These are phyloP conservation scores for Elsinoe ampelina DNA, from an alignment of 2,329 filamentous ascomycete species.

Conservation along the genomic window DNA sequence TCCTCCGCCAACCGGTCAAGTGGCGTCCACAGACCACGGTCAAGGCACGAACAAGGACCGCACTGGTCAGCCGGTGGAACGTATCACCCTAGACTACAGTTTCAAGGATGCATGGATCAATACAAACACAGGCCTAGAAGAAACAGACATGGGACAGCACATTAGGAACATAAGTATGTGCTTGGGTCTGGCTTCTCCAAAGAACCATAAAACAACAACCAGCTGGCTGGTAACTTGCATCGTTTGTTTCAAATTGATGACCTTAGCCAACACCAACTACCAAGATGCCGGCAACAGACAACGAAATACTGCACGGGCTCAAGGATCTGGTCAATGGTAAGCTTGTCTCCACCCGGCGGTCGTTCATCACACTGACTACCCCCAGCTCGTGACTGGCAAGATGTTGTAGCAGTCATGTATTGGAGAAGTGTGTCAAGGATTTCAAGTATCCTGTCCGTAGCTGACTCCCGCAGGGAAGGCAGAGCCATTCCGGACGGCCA, in stretches of 20 bases:
- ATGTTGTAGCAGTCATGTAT: slow-evolving; percentile 1
- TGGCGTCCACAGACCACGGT: too few relatives aligned
- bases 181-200: too few relatives aligned
- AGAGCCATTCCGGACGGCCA: not conserved
- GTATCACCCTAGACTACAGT: not conserved
- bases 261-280: not conserved
- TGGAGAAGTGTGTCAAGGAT: not conserved
- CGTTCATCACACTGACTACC: not conserved
- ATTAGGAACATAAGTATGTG: too few relatives aligned
- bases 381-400: not conserved
- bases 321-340: not conserved
- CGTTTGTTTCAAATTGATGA: not conserved
- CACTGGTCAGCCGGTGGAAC: too few relatives aligned
- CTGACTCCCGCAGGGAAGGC: not conserved
- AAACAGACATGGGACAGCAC: too few relatives aligned
- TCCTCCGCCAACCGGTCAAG: too few relatives aligned
- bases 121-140: too few relatives aligned
- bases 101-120: not conserved
- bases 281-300: not conserved
- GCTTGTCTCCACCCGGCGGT: not conserved
- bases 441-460: not conserved
- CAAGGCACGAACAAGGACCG: too few relatives aligned
- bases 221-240: not conserved
- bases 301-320: not conserved
- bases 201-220: not conserved